Percentiles rank a stretch among this genome's conserved stretches.
Conservation (phyloP, 106 monocot genomes). For the Dactylorhiza incarnata region DNA sequence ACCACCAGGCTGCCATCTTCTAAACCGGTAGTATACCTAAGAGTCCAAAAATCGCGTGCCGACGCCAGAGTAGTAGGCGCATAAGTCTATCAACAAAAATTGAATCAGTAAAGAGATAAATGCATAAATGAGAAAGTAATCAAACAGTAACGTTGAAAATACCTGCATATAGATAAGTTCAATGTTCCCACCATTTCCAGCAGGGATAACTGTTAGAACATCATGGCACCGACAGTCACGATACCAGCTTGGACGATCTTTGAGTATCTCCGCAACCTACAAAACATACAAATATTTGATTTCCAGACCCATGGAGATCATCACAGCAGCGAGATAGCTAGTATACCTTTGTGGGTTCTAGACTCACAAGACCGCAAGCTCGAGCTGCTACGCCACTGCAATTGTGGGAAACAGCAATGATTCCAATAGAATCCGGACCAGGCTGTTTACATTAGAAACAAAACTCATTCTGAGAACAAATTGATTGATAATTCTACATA, state of each 20-base stretch:
- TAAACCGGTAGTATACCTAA: constrained; percentile 69
- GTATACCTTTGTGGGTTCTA: constrained; percentile 85
- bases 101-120: neutral
- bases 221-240: constrained; percentile 75
- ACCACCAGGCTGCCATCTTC: constrained; percentile 79
- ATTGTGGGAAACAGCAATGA: constrained; percentile 95
- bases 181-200: constrained; percentile 79
- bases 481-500: neutral
- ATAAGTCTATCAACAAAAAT: constrained; percentile 46
- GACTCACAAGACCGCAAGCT: constrained; percentile 89
- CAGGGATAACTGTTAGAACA: constrained; percentile 63
- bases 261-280: constrained; percentile 81
- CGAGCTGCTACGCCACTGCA: constrained; percentile 90
- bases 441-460: constrained; percentile 30
- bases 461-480: neutral
- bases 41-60: constrained; percentile 83
- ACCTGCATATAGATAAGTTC: constrained; percentile 96
- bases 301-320: neutral
- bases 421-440: constrained; percentile 99
- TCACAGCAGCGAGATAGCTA: neutral
- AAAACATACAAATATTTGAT: neutral
- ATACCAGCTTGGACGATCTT: constrained; percentile 84
- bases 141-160: neutral
- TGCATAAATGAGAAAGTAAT: neutral
- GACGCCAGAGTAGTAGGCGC: constrained; percentile 82